phyloP scores from a whole-genome alignment of 2,329 filamentous ascomycete genomes.

The Pseudocercospora cruenta region DNA sequence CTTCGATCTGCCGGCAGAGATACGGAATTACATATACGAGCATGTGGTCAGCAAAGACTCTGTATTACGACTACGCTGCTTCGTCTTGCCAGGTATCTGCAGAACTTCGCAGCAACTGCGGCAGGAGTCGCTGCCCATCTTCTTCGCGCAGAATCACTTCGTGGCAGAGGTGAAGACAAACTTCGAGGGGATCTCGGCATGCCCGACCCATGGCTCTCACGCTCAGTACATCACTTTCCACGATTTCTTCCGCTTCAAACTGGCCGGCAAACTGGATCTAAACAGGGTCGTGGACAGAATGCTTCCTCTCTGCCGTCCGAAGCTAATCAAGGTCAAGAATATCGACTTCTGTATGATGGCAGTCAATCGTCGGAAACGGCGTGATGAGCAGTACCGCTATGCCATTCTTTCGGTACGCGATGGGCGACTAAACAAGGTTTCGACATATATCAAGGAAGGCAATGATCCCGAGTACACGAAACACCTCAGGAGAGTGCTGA shows the following conservation, averaged over 20 bases:
- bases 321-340: slow-evolving; percentile 9
- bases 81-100: slow-evolving; percentile 6
- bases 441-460: slow-evolving; percentile 15
- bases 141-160: slow-evolving; percentile 27
- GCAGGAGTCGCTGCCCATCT: slow-evolving; percentile 28
- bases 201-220: slow-evolving; percentile 11
- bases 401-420: slow-evolving; percentile 18
- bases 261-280: slow-evolving; percentile 10
- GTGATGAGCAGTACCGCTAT: slow-evolving; percentile 8
- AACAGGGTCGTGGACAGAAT: neutral
- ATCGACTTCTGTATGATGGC: slow-evolving; percentile 18
- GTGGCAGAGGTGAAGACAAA: slow-evolving; percentile 19
- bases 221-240: slow-evolving; percentile 9
- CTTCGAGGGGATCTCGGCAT: slow-evolving; percentile 11
- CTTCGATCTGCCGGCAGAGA: slow-evolving; percentile 16
- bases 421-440: slow-evolving; percentile 3
- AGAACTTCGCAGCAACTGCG: slow-evolving; percentile 23
- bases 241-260: too few species aligned
- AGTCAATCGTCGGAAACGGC: neutral
- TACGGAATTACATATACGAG: slow-evolving; percentile 15
- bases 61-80: slow-evolving; percentile 8
- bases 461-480: slow-evolving; percentile 8
- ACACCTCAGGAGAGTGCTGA: slow-evolving; percentile 7
- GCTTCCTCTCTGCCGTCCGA: slow-evolving; percentile 3
- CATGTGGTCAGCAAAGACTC: slow-evolving; percentile 3